These are phyloP conservation scores for Phialophora expanda DNA, from an alignment of 2,329 filamentous ascomycete species.

Conservation along the genomic window DNA sequence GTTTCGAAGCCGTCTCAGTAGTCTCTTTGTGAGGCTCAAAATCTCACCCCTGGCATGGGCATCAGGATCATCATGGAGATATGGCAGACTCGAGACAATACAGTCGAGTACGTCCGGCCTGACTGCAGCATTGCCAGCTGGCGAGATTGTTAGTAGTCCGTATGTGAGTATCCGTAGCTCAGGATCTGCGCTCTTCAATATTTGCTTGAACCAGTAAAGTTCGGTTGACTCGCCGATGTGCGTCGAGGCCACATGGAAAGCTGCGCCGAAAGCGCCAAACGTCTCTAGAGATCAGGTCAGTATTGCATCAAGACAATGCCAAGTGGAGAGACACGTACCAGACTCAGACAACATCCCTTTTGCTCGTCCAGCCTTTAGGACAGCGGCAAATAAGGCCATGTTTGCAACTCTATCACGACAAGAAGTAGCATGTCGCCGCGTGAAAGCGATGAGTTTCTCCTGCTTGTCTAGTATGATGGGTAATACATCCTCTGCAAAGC, in stretches of 20 bases:
- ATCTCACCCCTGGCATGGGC: conserved; percentile 84
- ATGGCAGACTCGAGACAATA: conserved; percentile 68
- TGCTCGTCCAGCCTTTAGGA: conserved; percentile 33
- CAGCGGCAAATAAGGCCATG: conserved; percentile 32
- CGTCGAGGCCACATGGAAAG: neutral
- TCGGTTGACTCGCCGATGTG: neutral
- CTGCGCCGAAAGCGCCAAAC: conserved; percentile 19
- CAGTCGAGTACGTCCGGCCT: conserved; percentile 65
- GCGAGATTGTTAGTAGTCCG: conserved; percentile 77
- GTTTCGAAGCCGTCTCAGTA: conserved; percentile 48
- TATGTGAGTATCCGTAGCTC: conserved; percentile 79
- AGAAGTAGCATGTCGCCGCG: conserved; percentile 18
- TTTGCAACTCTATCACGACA: conserved; percentile 14
- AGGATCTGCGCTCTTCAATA: conserved; percentile 58
- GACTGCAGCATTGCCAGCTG: conserved; percentile 75
- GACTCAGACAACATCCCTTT: conserved; percentile 26
- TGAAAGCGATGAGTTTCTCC: conserved; percentile 30
- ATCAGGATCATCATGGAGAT: conserved; percentile 82
- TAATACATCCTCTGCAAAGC: conserved; percentile 37
- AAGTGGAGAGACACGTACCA: conserved; percentile 17
- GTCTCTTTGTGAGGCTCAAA: conserved; percentile 72
- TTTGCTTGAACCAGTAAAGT: conserved; percentile 42
- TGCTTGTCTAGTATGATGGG: conserved; percentile 33
- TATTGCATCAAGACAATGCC: no score
- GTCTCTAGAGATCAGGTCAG: conserved; percentile 21